Percentiles rank a stretch among this genome's conserved stretches.
phyloP scores from a whole-genome alignment of 768 basidiomycete genomes.

The Russula lepida region DNA sequence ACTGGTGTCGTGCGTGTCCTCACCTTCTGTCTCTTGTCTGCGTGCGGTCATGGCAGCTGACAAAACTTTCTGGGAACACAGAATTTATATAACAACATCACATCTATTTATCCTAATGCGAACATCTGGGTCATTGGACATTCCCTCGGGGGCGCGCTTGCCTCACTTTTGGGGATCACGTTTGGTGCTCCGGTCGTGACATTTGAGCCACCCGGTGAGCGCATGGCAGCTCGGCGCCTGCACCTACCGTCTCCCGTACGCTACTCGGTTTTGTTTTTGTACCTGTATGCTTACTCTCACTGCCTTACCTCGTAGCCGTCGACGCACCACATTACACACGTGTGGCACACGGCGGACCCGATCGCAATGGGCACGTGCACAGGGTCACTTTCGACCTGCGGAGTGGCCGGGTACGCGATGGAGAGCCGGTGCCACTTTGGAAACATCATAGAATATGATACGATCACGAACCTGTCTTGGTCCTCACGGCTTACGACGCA shows the following conservation, averaged over 20 bases:
- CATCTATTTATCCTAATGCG: conserved; percentile 81
- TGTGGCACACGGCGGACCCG: conserved; percentile 92
- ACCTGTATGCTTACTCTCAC: neutral
- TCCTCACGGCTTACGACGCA: conserved; percentile 74
- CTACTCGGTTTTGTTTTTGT: conserved; percentile 9
- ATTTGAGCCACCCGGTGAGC: conserved; percentile 72
- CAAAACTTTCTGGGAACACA: conserved; percentile 26
- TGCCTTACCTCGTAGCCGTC: conserved; percentile 41
- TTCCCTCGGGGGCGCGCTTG: conserved; percentile 82
- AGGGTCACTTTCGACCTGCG: conserved; percentile 69
- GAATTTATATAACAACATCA: conserved; percentile 90
- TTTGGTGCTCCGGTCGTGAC: conserved; percentile 89
- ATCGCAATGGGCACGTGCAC: conserved; percentile 81
- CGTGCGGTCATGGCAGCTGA: neutral
- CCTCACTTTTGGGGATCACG: conserved; percentile 76
- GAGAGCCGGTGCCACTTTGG: conserved; percentile 56
- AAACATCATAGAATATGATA: conserved; percentile 82
- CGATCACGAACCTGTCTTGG: conserved; percentile 82
- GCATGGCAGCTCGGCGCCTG: conserved; percentile 56
- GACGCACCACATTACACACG: conserved; percentile 69
- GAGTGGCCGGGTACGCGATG: conserved; percentile 81
- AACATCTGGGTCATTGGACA: conserved; percentile 86
- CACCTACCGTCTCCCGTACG: conserved; percentile 82
- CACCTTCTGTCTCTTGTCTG: neutral
- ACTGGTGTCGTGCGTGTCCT: conserved; percentile 60